Conservation (phyloP, 202 grass and related monocot genomes). For the Brachypodium distachyon region DNA sequence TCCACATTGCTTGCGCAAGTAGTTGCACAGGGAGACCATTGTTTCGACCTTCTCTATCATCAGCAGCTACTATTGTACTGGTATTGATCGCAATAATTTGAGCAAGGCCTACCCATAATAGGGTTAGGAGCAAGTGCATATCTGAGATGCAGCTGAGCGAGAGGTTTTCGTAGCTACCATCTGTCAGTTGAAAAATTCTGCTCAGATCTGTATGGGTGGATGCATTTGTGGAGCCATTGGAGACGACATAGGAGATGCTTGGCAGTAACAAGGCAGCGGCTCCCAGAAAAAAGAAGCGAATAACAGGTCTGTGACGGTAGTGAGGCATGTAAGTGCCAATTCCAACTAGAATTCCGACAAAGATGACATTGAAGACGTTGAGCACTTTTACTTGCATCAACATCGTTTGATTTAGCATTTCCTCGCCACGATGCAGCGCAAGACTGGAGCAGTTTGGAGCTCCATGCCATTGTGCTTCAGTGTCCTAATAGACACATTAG, state of each 20-base stretch:
- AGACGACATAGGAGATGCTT: not conserved
- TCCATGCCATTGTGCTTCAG: not conserved
- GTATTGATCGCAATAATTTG: not conserved
- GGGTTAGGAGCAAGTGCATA: rapidly evolving
- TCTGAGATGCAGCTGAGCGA: not conserved
- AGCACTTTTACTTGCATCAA: not conserved
- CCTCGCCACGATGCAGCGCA: not conserved
- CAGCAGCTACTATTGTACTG: not conserved
- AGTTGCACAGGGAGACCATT: not conserved
- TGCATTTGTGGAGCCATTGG: not conserved
- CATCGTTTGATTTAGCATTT: not conserved
- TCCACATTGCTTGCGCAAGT: not conserved
- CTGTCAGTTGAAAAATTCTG: not conserved
- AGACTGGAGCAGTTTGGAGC: not conserved
- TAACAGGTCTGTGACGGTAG: not conserved
- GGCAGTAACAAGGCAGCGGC: not conserved
- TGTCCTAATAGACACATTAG: not conserved
- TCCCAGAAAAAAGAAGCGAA: not conserved
- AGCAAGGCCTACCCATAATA: not conserved
- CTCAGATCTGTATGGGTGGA: not conserved
- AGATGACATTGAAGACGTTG: not conserved
- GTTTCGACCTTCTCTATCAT: not conserved
- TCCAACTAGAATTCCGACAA: not conserved
- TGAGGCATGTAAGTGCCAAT: not conserved
- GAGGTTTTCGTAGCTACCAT: not conserved